phyloP scores from a whole-genome alignment of 2,329 filamentous ascomycete species.

The Fusarium austroafricanum region DNA sequence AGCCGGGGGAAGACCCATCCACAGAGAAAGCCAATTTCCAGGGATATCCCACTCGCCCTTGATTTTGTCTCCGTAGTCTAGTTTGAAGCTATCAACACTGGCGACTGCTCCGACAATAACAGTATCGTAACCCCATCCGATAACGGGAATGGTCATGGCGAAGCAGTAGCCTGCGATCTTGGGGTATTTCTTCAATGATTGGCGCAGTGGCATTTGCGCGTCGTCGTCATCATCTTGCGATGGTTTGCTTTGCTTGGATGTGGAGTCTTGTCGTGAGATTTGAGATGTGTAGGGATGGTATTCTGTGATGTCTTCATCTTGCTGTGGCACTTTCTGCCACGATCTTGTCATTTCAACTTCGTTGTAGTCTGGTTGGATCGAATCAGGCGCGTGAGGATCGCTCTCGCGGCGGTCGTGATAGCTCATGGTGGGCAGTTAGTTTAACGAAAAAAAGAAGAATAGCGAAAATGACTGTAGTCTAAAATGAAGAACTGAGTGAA shows the following conservation, averaged over 20 bases:
- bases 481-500: no score
- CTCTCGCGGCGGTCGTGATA: constrained; percentile 4
- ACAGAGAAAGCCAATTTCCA: constrained; percentile 45
- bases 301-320: neutral
- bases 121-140: constrained; percentile 49
- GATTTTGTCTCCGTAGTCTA: constrained; percentile 45
- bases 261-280: neutral
- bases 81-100: constrained; percentile 46
- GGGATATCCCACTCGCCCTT: constrained; percentile 44
- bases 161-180: constrained; percentile 45
- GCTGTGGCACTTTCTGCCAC: constrained; percentile 18
- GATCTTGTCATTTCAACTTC: constrained; percentile 22
- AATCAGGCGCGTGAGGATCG: constrained; percentile 3
- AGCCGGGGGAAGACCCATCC: constrained; percentile 41
- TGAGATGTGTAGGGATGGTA: constrained; percentile 21
- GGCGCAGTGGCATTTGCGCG: constrained; percentile 38
- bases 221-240: constrained; percentile 24
- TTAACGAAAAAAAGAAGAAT: neutral
- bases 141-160: constrained; percentile 43
- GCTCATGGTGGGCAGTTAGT: neutral
- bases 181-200: constrained; percentile 45
- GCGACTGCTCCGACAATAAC: constrained; percentile 46
- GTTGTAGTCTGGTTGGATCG: constrained; percentile 11
- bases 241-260: neutral
- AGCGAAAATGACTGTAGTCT: no score